Percentiles rank a stretch among this genome's conserved stretches.
Evolutionary conservation across 129 eudicot species (phyloP).

Genomic region (Helianthus annuus): DNA sequence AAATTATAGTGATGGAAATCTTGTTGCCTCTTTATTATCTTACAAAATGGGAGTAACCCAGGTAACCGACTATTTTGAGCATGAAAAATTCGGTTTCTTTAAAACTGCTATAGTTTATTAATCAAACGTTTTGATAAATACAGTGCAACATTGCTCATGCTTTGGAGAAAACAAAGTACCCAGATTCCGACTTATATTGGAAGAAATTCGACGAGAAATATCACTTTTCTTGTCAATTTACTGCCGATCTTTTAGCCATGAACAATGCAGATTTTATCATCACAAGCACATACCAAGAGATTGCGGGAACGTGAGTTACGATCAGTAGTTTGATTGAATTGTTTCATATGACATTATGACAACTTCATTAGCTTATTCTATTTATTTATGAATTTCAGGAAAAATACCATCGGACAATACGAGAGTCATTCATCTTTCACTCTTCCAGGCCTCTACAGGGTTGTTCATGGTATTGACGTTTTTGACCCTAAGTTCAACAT

Average conservation of each 20-base stretch:
- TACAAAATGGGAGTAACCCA: constrained; percentile 93
- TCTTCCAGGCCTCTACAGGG: constrained; percentile 91
- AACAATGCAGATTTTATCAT: constrained; percentile 95
- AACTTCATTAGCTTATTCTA: constrained; percentile 9
- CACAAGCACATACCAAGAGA: constrained; percentile 98
- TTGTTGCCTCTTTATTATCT: constrained; percentile 88
- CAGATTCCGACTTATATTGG: constrained; percentile 96
- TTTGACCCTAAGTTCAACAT: constrained; percentile 99
- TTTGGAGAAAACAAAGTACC: constrained; percentile 95
- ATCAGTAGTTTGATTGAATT: not conserved
- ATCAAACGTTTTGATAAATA: constrained; percentile 1
- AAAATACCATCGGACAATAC: constrained; percentile 89
- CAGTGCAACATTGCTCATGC: constrained; percentile 99
- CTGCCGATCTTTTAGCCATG: constrained; percentile 98
- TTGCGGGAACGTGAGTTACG: constrained; percentile 94
- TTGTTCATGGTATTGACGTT: constrained; percentile 92
- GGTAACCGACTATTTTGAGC: constrained; percentile 43
- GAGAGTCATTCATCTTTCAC: constrained; percentile 98
- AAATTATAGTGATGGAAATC: constrained; percentile 94
- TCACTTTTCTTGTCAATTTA: constrained; percentile 96
- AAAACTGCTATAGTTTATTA: not conserved
- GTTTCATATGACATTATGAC: not conserved
- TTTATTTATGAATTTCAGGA: constrained; percentile 52
- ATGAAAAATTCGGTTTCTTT: constrained; percentile 10
- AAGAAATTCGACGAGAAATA: constrained; percentile 85